phyloP scores from a whole-genome alignment of 2,329 filamentous ascomycete species.

The Rutstroemia sp. region DNA sequence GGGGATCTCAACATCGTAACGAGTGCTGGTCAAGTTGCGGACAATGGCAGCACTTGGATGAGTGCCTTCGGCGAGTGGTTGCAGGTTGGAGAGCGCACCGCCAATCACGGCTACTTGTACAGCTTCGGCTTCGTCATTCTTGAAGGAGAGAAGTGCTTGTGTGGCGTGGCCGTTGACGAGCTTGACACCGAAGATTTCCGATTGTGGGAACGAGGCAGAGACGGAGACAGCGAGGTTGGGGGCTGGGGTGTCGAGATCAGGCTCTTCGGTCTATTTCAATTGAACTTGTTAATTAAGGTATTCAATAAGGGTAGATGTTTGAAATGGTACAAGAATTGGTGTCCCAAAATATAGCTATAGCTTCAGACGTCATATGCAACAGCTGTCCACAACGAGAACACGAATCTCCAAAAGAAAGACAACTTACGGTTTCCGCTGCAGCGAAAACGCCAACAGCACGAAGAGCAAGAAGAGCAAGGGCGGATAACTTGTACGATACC shows the following conservation, averaged over 20 bases:
- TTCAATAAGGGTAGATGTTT: no score
- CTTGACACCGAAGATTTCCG: constrained; percentile 83
- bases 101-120: constrained; percentile 71
- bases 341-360: constrained; percentile 3
- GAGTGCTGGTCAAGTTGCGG: constrained; percentile 75
- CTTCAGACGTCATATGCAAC: background rate
- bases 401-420: background rate
- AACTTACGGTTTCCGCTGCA: constrained; percentile 48
- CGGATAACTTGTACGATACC: constrained; percentile 66
- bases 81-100: constrained; percentile 60
- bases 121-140: constrained; percentile 72
- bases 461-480: constrained; percentile 64
- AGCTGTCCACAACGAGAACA: constrained; percentile 5
- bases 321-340: no score
- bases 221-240: constrained; percentile 56
- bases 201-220: constrained; percentile 54
- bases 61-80: constrained; percentile 42
- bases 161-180: constrained; percentile 88
- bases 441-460: constrained; percentile 59
- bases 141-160: constrained; percentile 72
- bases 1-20: constrained; percentile 67
- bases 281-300: no score
- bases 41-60: constrained; percentile 51
- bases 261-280: constrained; percentile 17
- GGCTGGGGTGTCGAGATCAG: constrained; percentile 19